phyloP scores from a whole-genome alignment of 2,329 filamentous ascomycete species.

The Grosmannia huntii region DNA sequence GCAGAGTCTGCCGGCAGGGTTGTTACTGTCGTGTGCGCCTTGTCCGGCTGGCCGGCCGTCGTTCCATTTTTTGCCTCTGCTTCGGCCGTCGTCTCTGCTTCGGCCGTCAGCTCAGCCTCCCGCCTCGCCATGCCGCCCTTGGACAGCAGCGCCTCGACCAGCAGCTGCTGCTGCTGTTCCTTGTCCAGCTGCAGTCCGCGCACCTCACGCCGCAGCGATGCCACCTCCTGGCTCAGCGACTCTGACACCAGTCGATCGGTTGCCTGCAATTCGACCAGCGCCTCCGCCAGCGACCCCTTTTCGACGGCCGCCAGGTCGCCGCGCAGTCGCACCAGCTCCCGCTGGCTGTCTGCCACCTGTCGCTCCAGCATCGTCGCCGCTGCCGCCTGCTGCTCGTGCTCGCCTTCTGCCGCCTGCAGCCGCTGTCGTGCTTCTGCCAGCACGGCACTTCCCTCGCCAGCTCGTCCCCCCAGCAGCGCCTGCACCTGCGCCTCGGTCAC shows the following conservation, averaged over 20 bases:
- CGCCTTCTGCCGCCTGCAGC: conserved; percentile 29
- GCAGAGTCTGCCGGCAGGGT: background rate
- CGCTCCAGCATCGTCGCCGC: conserved; percentile 32
- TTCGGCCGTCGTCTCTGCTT: conserved; percentile 10
- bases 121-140: conserved; percentile 48
- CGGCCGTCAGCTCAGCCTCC: conserved; percentile 14
- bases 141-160: conserved; percentile 45
- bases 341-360: conserved; percentile 38
- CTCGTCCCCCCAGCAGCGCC: conserved; percentile 36
- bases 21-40: background rate
- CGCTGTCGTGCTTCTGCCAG: conserved; percentile 38
- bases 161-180: conserved; percentile 45
- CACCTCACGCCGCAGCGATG: conserved; percentile 38
- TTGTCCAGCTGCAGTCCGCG: conserved; percentile 35
- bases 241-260: conserved; percentile 45
- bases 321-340: conserved; percentile 39
- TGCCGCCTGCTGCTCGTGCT: conserved; percentile 34
- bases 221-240: conserved; percentile 46
- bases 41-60: background rate
- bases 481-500: conserved; percentile 45
- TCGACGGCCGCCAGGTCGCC: conserved; percentile 42
- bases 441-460: conserved; percentile 34
- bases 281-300: conserved; percentile 36
- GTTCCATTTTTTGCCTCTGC: conserved; percentile 12
- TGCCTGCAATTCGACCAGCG: conserved; percentile 44